Conservation (phyloP, 805 yeast genomes). For the Saccharomycopsis amapae region DNA sequence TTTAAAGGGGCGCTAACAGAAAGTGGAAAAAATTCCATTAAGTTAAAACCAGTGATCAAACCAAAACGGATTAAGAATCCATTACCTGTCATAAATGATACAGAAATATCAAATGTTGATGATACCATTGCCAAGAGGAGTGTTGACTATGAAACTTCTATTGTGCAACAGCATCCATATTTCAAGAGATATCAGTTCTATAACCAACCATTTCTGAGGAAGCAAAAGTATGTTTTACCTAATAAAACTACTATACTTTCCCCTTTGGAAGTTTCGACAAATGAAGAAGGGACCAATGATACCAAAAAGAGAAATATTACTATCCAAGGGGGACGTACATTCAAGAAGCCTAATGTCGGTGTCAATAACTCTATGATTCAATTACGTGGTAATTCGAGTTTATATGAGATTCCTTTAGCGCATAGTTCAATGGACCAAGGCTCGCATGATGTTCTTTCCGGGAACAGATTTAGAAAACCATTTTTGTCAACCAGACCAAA, state of each 20-base stretch:
- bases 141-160: constrained; percentile 5
- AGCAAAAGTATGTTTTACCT: too few species aligned
- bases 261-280: too few species aligned
- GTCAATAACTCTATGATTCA: not conserved
- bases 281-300: too few species aligned
- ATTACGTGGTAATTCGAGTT: not conserved
- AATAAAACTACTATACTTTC: too few species aligned
- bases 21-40: not conserved
- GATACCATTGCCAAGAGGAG: not conserved
- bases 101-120: not conserved
- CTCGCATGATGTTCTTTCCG: not conserved
- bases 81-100: not conserved
- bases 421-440: constrained; percentile 5
- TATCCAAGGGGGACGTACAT: too few species aligned
- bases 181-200: constrained; percentile 8
- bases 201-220: not conserved
- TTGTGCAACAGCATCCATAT: constrained; percentile 18
- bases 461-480: not conserved
- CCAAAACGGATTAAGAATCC: not conserved
- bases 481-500: not conserved
- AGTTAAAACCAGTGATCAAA: not conserved
- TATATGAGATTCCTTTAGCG: constrained; percentile 3
- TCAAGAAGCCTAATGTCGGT: too few species aligned
- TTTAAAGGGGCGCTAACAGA: constrained; percentile 4
- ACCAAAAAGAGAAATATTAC: too few species aligned